A percentile compares a stretch with the other conserved stretches of the same genome.
Conservation (phyloP, 352 stramenopile species). For the Phytophthora hibernalis region DNA sequence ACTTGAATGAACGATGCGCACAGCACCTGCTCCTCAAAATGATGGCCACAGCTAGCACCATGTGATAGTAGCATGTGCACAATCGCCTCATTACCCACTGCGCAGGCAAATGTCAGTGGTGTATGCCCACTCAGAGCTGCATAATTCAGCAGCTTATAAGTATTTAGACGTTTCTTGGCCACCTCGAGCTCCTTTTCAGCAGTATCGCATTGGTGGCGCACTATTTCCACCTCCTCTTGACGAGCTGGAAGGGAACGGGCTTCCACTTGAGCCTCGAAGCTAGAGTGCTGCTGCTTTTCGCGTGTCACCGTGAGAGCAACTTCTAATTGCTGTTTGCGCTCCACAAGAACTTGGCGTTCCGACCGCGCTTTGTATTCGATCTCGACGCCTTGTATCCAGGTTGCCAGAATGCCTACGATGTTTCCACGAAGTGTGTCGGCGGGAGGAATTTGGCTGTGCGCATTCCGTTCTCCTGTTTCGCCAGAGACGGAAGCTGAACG, state of each 20-base stretch:
- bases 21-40: conserved; percentile 56
- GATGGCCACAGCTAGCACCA: conserved; percentile 52
- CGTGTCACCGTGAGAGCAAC: conserved; percentile 44
- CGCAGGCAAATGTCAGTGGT: conserved; percentile 69
- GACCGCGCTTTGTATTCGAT: conserved; percentile 74
- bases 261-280: conserved; percentile 72
- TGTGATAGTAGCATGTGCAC: conserved; percentile 74
- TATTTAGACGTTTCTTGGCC: conserved; percentile 55
- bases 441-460: conserved; percentile 38
- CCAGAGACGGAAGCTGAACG: neutral
- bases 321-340: conserved; percentile 62
- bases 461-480: conserved; percentile 18
- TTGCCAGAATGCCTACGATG: conserved; percentile 59
- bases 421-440: conserved; percentile 49
- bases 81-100: conserved; percentile 77
- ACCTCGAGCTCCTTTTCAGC: conserved; percentile 51
- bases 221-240: conserved; percentile 65
- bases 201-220: conserved; percentile 29
- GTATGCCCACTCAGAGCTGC: conserved; percentile 74
- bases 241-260: conserved; percentile 66
- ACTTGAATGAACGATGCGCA: conserved; percentile 77
- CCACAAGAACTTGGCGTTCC: conserved; percentile 58
- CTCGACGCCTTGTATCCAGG: conserved; percentile 81
- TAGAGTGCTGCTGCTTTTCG: conserved; percentile 45
- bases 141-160: conserved; percentile 60